Evolutionary conservation across 768 basidiomycete species (phyloP).

Genomic region (Lactifluus subvellereus): DNA sequence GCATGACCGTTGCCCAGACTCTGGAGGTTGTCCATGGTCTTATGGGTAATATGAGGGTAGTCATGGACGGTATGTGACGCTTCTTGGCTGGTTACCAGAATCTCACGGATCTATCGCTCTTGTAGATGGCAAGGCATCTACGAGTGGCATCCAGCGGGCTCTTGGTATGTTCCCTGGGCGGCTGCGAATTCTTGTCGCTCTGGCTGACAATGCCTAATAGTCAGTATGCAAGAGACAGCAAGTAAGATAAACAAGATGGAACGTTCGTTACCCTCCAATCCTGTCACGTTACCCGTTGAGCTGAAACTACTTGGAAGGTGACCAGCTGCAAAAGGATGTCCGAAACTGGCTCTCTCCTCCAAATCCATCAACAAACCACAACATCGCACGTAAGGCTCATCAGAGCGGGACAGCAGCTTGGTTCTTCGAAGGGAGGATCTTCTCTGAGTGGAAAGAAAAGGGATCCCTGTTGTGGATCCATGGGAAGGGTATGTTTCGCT

Average conservation of each 20-base stretch:
- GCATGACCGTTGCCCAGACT: not conserved
- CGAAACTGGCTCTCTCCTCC: slow-evolving; percentile 6
- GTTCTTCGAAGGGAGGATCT: not conserved
- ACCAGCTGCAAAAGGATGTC: not conserved
- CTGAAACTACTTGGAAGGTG: not conserved
- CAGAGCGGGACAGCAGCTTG: not conserved
- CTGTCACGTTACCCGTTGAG: rapidly evolving
- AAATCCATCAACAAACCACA: slow-evolving; percentile 3
- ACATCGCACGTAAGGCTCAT: not conserved
- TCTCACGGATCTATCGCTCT: not conserved
- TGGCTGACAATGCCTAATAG: not conserved
- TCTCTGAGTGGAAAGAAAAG: not conserved
- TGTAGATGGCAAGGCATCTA: slow-evolving; percentile 1
- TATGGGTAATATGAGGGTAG: not conserved
- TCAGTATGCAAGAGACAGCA: not conserved
- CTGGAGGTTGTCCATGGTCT: not conserved
- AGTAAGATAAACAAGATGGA: slow-evolving; percentile 3
- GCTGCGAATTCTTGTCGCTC: too few species aligned
- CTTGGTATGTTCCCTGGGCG: not conserved
- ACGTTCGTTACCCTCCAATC: not conserved
- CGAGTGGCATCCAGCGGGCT: not conserved
- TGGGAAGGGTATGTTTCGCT: slow-evolving; percentile 6
- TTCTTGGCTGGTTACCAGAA: not conserved
- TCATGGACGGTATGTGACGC: not conserved
- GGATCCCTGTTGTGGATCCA: slow-evolving; percentile 12